phyloP scores from a whole-genome alignment of 768 basidiomycete genomes.

The Suillus subluteus region DNA sequence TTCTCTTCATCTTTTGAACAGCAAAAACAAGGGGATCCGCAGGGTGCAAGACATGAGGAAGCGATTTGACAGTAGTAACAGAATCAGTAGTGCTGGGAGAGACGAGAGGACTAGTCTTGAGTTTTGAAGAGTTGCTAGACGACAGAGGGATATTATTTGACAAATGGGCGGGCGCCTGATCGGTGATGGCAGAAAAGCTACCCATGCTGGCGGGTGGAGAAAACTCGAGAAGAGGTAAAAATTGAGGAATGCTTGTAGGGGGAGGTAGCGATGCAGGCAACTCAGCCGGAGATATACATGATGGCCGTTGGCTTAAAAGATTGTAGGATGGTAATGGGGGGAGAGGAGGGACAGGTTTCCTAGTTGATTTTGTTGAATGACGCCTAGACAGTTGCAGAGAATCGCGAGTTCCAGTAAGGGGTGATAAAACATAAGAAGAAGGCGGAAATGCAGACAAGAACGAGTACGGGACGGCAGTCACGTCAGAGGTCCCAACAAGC shows the following conservation, averaged over 20 bases:
- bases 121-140: background rate
- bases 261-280: slow-evolving; percentile 1
- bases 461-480: slow-evolving; percentile 21
- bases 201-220: slow-evolving; percentile 20
- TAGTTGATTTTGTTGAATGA: slow-evolving; percentile 16
- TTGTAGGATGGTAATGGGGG: slow-evolving; percentile 25
- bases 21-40: slow-evolving; percentile 8
- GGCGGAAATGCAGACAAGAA: slow-evolving; percentile 32
- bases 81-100: background rate
- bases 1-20: slow-evolving; percentile 7
- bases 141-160: background rate
- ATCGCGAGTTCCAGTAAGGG: slow-evolving; percentile 29
- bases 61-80: background rate
- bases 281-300: background rate
- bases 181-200: slow-evolving; percentile 13
- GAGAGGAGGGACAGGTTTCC: slow-evolving; percentile 24
- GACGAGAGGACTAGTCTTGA: background rate
- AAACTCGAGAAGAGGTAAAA: slow-evolving; percentile 25
- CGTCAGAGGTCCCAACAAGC: slow-evolving; percentile 22
- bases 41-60: background rate
- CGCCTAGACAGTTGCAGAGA: slow-evolving; percentile 32
- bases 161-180: background rate
- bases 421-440: slow-evolving; percentile 19
- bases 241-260: background rate
- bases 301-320: background rate